Percentiles rank a stretch among this genome's conserved stretches.
phyloP scores from a whole-genome alignment of 208 protist genomes.

The Vickermania spadyakhi region DNA sequence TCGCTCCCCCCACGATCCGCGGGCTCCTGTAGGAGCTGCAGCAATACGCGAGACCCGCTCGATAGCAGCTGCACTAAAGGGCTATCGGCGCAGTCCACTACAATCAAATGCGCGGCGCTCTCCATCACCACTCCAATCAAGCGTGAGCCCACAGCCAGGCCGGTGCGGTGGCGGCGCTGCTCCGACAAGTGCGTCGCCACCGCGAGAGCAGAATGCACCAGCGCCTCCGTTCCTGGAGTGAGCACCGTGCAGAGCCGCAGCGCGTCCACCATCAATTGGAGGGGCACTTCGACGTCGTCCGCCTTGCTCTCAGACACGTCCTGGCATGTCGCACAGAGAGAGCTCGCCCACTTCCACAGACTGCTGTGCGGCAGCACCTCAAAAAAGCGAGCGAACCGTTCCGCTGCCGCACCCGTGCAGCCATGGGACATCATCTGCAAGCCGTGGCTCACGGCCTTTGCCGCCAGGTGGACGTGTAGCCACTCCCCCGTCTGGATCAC shows the following conservation, averaged over 20 bases:
- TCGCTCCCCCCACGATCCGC: background rate
- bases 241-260: conserved; percentile 45
- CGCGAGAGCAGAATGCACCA: conserved; percentile 29
- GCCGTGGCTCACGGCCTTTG: conserved; percentile 16
- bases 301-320: too few relatives aligned
- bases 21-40: conserved; percentile 15
- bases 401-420: conserved; percentile 36
- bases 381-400: conserved; percentile 47
- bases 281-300: conserved; percentile 7
- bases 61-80: conserved; percentile 40
- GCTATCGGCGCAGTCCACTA: conserved; percentile 21
- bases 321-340: too few relatives aligned
- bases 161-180: background rate
- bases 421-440: conserved; percentile 40
- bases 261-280: conserved; percentile 27
- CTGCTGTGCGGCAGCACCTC: conserved; percentile 23
- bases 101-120: conserved; percentile 36
- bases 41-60: conserved; percentile 24
- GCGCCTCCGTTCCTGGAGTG: conserved; percentile 22
- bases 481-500: background rate
- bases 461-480: too few relatives aligned
- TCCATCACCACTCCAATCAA: conserved; percentile 52
- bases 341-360: conserved; percentile 39
- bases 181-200: conserved; percentile 11
- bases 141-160: conserved; percentile 14